Evolutionary conservation across 1,139 yeast genomes (phyloP).

Genomic region (Scheffersomyces insectosa): DNA sequence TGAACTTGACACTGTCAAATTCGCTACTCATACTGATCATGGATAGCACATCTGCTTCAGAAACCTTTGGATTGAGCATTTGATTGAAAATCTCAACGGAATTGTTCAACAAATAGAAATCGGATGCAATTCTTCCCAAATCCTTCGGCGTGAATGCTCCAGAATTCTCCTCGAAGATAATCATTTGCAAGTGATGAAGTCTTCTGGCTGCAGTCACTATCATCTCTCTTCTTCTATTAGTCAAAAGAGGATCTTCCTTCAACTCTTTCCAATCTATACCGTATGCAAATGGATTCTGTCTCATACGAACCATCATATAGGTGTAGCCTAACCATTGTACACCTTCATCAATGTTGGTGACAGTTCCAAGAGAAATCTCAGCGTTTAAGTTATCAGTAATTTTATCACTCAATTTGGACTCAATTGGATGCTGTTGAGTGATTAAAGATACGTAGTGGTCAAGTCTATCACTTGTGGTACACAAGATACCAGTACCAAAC

Average conservation of each 20-base stretch:
- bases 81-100: slow-evolving; percentile 89
- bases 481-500: slow-evolving; percentile 88
- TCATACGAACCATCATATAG: slow-evolving; percentile 91
- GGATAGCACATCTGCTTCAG: slow-evolving; percentile 89
- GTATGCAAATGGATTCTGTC: slow-evolving; percentile 88
- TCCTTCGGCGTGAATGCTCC: slow-evolving; percentile 83
- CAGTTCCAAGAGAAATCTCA: slow-evolving; percentile 93
- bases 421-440: slow-evolving; percentile 96
- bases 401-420: slow-evolving; percentile 74
- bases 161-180: slow-evolving; percentile 83
- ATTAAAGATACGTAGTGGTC: slow-evolving; percentile 86
- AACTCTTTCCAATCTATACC: slow-evolving; percentile 91
- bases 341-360: slow-evolving; percentile 92
- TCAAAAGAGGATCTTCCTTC: slow-evolving; percentile 77
- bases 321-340: slow-evolving; percentile 97
- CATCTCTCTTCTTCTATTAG: slow-evolving; percentile 72
- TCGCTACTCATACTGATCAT: slow-evolving; percentile 93
- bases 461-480: slow-evolving; percentile 78
- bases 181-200: slow-evolving; percentile 86
- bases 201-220: slow-evolving; percentile 78
- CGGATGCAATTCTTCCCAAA: slow-evolving; percentile 92
- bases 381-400: slow-evolving; percentile 93
- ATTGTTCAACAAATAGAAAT: slow-evolving; percentile 81
- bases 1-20: slow-evolving; percentile 83
- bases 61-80: slow-evolving; percentile 78